Base-by-base conservation (phyloP, 306 rosid genomes). In the Pyrus pyrifolia region DNA sequence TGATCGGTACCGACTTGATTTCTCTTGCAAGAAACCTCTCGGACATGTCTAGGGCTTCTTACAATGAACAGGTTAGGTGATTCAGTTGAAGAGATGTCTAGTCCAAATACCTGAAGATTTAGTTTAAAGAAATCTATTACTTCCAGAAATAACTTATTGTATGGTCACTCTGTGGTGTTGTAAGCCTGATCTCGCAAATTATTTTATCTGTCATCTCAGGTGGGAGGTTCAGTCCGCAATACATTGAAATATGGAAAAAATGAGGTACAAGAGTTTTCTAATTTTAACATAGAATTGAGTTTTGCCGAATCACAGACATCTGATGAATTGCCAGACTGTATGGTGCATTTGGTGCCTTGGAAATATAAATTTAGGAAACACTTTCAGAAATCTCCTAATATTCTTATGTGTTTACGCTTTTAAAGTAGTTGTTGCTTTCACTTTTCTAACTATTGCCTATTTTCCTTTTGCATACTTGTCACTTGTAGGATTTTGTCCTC, bases 21-120 rank as follows among this genome's bases (percentile, higher is more conserved):
- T 85, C 96, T 75, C 82, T 92, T 58, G 87, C 99, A 72, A 79
- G 82, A 78, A 80, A 88, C 84, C 96, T 96, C 74, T 89, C 92
- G 6, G 85, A 83, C 64, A 38, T 96, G 83, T 92, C 99, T 64
- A 88, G 76, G 76, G 68, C 83, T 82, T 85, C 84, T 66, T 96
- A 81, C 78, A 66, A n/a, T 73, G 88, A 86, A 74, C 90, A 87
- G 92, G 99, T 92, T 80, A 84, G 76, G 80, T 76, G 68, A 51
- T 73, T 55, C 53, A 46, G 60, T 68, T 78, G 64, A 29, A 73
- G 74, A 46, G 17, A 63, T 79, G 68, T 42, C 63, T 66, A 38
- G 57, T 72, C 59, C 44, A 52, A 30, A 68, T 59, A 44, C 71
- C 72, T 75, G 78, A 62, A 45, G 60, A 44, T 62, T 19, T 60